Evolutionary conservation across 176 grass and related monocot species (phyloP), one percentile per base, ranked within the genome.

Genomic region (Musa beccarii): DNA sequence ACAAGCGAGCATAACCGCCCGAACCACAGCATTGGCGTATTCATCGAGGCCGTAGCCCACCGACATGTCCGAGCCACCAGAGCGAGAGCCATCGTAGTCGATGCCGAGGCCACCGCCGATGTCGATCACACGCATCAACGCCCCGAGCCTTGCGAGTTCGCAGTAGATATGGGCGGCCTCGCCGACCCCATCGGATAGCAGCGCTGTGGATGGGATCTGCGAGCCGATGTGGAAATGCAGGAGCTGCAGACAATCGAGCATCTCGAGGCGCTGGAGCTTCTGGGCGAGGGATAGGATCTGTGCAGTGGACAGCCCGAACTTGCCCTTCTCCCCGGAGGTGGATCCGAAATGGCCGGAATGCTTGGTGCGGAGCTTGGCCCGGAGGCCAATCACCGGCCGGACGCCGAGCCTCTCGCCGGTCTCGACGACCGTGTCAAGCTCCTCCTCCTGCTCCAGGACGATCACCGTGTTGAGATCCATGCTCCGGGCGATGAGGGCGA

Each of bases 401-500:
- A 72, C 17, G 21, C 70, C 70, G 50, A 72, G 70, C 51, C n/a
- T 72, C 51, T 53, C 15, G 51, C 70, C 25, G 21, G 70, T 53
- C n/a, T 72, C 51, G 51, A 72, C 51, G 50, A 72, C 70, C 51
- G 13, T 54, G n/a, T 72, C 70, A 51, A 72, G 70, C 70, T 72
- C 70, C 29, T 72, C 70, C 70, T 72, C 70, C 29, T 72, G 70
- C 11, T 72, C 70, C 8, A 72, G 70, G 20, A 72, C 70, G 20
- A 72, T 72, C 49, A 72, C 70, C 15, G 70, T 72, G 51, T 72
- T 72, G 51, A 72, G 70, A 72, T 72, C n/a, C 70, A 72, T 52
- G 70, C 19, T 72, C 2, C 70, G 70, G 11, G 51, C 70, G 9
- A 72, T 5, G 50, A 72, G 70, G 19, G 70, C 70, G 1, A 72